These are phyloP conservation scores for Penicillium sp. DNA, from an alignment of 2,329 filamentous ascomycete species.

Conservation along the genomic window DNA sequence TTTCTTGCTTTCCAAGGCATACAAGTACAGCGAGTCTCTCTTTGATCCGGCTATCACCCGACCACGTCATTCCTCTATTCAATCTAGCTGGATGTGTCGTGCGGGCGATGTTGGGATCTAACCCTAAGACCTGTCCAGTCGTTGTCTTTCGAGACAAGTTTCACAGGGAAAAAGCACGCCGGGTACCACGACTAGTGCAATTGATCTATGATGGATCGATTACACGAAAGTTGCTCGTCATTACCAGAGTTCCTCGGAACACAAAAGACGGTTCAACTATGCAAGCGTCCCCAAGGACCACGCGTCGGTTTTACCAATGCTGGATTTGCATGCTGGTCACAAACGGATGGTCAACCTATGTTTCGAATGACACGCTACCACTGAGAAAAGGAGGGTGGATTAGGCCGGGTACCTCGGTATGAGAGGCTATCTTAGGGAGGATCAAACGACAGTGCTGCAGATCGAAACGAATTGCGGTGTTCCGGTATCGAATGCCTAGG, in stretches of 20 bases:
- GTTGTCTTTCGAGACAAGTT: conserved; percentile 51
- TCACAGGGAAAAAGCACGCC: conserved; percentile 74
- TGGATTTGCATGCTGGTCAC: conserved; percentile 65
- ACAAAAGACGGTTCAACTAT: conserved; percentile 51
- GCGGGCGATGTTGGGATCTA: conserved; percentile 83
- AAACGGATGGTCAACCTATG: conserved; percentile 60
- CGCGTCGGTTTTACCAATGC: conserved; percentile 59
- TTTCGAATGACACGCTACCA: conserved; percentile 35
- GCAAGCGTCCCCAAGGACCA: conserved; percentile 46
- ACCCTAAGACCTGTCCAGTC: conserved; percentile 87
- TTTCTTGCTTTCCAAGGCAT: conserved; percentile 43
- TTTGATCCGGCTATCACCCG: conserved; percentile 74
- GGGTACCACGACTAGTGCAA: conserved; percentile 67
- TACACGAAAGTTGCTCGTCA: conserved; percentile 40
- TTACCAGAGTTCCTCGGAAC: conserved; percentile 51
- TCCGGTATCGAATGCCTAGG: conserved; percentile 23
- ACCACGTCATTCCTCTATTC: conserved; percentile 26
- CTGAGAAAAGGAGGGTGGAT: conserved; percentile 57
- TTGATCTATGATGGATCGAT: conserved; percentile 36
- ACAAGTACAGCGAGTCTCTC: conserved; percentile 71
- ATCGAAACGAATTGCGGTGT: conserved; percentile 16
- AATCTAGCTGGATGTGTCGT: conserved; percentile 45
- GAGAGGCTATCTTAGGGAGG: conserved; percentile 57
- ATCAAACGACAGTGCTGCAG: conserved; percentile 24
- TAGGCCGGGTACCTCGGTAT: conserved; percentile 53